Evolutionary conservation across 495 filamentous ascomycete genomes (phyloP).

Genomic region (Lasiosphaeria ovina): DNA sequence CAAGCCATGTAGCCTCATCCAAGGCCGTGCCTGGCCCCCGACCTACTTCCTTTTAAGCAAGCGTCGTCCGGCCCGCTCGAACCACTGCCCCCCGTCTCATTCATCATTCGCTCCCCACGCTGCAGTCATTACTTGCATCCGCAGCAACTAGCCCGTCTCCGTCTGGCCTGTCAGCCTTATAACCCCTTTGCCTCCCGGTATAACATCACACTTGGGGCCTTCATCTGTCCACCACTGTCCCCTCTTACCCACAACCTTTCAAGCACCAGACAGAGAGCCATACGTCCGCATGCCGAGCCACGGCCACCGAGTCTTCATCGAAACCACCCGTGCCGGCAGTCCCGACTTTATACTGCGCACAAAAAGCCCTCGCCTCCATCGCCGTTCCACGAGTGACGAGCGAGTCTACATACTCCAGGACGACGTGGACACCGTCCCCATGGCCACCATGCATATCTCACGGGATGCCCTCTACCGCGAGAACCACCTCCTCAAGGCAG

Average conservation of each 20-base stretch:
- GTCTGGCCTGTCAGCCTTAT: slow-evolving; percentile 1
- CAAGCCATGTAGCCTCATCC: not conserved
- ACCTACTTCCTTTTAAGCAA: slow-evolving; percentile 11
- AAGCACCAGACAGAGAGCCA: not conserved
- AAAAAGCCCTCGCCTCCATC: slow-evolving; percentile 15
- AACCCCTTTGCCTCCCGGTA: not conserved
- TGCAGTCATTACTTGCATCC: slow-evolving; percentile 19
- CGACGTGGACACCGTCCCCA: slow-evolving; percentile 10
- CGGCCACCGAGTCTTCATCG: slow-evolving; percentile 25
- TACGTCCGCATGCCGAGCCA: slow-evolving; percentile 19
- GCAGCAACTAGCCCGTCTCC: slow-evolving; percentile 1
- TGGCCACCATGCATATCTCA: slow-evolving; percentile 21
- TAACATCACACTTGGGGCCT: not conserved
- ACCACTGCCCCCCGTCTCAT: slow-evolving; percentile 4
- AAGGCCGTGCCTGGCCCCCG: not conserved
- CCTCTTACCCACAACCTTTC: not conserved
- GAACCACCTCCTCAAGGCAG: slow-evolving; percentile 25
- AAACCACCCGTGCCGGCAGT: slow-evolving; percentile 12
- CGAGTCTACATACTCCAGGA: slow-evolving; percentile 22
- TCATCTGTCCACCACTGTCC: not conserved
- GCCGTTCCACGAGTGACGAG: slow-evolving; percentile 21
- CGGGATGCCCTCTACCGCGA: slow-evolving; percentile 23
- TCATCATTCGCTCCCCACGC: slow-evolving; percentile 18
- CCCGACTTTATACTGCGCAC: slow-evolving; percentile 10
- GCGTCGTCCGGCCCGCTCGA: slow-evolving; percentile 10